Conservation (phyloP, 176 grass and related monocot species). For the Bolboschoenus planiculmis region DNA sequence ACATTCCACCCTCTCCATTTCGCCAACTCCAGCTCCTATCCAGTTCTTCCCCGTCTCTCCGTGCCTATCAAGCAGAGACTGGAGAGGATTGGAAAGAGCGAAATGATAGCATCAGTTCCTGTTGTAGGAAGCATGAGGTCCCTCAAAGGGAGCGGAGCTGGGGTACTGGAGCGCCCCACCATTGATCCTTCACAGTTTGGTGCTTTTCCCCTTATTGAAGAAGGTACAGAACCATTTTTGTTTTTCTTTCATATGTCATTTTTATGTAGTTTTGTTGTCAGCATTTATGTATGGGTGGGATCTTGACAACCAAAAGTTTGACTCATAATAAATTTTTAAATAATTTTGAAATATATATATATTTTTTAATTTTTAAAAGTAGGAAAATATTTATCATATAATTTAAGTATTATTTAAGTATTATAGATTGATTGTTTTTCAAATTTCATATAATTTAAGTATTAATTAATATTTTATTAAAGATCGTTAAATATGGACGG, state of each 20-base stretch:
- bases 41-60: background rate
- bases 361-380: too few relatives aligned
- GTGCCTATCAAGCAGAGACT: background rate
- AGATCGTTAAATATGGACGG: too few relatives aligned
- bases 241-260: background rate
- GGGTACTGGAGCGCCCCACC: conserved; percentile 40
- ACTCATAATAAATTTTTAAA: too few relatives aligned
- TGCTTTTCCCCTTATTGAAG: conserved; percentile 27
- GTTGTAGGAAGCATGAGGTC: background rate
- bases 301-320: too few relatives aligned
- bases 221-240: conserved; percentile 36
- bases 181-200: conserved; percentile 61
- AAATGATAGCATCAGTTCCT: background rate
- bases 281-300: background rate
- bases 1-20: conserved; percentile 27
- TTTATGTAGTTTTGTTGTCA: background rate
- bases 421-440: too few relatives aligned
- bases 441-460: too few relatives aligned
- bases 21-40: background rate
- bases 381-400: too few relatives aligned
- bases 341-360: too few relatives aligned
- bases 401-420: too few relatives aligned
- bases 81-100: background rate
- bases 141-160: conserved; percentile 22
- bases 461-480: too few relatives aligned